Evolutionary conservation across 2,329 filamentous ascomycete genomes (phyloP), one percentile per base, ranked within the genome.

Genomic region (Corniculantispora saksenae): DNA sequence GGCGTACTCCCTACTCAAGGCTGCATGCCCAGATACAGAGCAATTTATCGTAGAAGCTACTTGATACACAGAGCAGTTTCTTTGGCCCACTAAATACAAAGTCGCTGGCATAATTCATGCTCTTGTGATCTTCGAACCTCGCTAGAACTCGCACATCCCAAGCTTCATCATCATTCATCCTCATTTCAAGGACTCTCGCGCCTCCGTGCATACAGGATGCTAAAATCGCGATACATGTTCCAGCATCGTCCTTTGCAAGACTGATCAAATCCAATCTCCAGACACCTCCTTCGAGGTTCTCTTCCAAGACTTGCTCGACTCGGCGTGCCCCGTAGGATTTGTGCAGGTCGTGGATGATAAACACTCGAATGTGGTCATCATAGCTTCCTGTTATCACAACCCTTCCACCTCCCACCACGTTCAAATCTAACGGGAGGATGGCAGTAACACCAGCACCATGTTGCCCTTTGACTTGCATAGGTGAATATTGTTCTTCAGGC

Each of bases 151-250:
- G 80, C 65, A 95, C 89, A 1, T 72, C 73, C 85, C 89, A 93
- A 21, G 68, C 68, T n/a, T 64, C 78, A 66, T 67, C 76, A 1
- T 77, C 71, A 1, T 74, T 72, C 29, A 78, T 74, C 12, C 70
- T 66, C 21, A 87, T 71, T 47, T 82, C 78, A 8, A 90, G 72
- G n/a, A 98, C 78, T 62, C 89, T 86, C 12, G 87, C 84, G 0
- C 95, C 95, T 2, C 91, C 92, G 79, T 97, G 91, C 94, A 98
- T 98, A 73, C 95, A 97, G 54, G 93, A 97, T 19, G 90, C 94
- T 48, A 97, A 80, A n/a, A 96, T 78, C 53, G 83, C 74, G 32
- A 78, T 66, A 56, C 74, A 73, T 67, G 72, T 74, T 12, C 53
- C 66, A 63, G 74, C 77, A 6, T 55, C 67, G n/a, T 61, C 69